Evolutionary conservation across 1,284 basidiomycete species (phyloP).

Genomic region (Mixia osmundae): DNA sequence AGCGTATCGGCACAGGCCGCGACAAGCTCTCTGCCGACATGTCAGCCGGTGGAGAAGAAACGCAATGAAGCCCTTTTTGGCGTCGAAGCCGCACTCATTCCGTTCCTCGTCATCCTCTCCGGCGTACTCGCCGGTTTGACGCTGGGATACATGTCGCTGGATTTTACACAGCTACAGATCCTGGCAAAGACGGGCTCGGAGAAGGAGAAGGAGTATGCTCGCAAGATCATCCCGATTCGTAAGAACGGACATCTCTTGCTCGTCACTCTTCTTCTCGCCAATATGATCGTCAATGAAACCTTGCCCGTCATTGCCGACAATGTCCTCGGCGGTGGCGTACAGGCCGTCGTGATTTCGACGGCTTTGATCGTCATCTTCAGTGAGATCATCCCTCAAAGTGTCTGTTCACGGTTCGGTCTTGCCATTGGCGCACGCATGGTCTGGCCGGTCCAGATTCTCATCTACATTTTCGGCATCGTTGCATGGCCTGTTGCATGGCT

Average conservation of each 20-base stretch:
- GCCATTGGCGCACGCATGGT: constrained; percentile 19
- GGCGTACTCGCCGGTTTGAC: constrained; percentile 23
- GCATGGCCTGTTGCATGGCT: constrained; percentile 22
- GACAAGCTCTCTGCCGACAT: too few species aligned
- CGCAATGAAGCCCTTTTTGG: too few species aligned
- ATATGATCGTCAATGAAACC: constrained; percentile 38
- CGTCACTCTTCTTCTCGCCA: constrained; percentile 47
- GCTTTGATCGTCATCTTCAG: constrained; percentile 35
- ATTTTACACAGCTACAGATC: constrained; percentile 75
- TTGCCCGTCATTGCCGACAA: constrained; percentile 72
- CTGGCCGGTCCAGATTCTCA: constrained; percentile 18
- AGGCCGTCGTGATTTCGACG: constrained; percentile 36
- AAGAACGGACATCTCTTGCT: constrained; percentile 52
- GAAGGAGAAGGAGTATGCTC: constrained; percentile 53
- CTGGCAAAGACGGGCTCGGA: constrained; percentile 58
- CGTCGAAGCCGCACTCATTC: too few species aligned
- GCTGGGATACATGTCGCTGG: constrained; percentile 75
- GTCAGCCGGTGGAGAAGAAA: too few species aligned
- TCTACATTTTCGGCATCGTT: constrained; percentile 20
- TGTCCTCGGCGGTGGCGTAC: constrained; percentile 57
- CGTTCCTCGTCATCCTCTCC: too few species aligned
- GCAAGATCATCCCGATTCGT: constrained; percentile 65
- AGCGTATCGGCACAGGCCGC: too few species aligned
- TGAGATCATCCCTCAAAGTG: constrained; percentile 60
- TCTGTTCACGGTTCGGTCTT: constrained; percentile 23